Evolutionary conservation across 805 yeast species (phyloP), one percentile per base, ranked within the genome.

Genomic region (Nakazawaea wickerhamii): DNA sequence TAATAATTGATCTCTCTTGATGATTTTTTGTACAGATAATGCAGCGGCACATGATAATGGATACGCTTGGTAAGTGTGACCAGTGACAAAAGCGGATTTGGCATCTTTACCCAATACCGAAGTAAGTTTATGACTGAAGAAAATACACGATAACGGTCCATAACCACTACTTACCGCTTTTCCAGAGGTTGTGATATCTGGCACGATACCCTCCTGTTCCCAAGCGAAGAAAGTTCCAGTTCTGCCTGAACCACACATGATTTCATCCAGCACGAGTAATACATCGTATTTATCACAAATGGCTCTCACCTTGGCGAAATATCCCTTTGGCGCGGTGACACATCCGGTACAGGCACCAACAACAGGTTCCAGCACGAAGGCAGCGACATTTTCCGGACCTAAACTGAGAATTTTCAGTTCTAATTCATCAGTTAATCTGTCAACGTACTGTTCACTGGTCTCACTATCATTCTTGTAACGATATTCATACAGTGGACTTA

Each of bases 221-320:
- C 68, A 72, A 31, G 76, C 71, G 55, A 65, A 64, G 34, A 66
- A 61, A 22, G 62, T 63, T 27, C 78, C 77, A 44, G 65, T 55
- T 53, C 79, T 65, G 20, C 78, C 79, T 18, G 72, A 65, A 19
- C 79, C 79, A 51, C 75, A 72, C 77, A 73, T 72, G 27, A 73
- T 73, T 56, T 75, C 79, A 46, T 75, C 79, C 38, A 71, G 57
- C 51, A 70, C 57, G 41, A 74, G 55, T 25, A 73, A 54, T 25
- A 69, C 63, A 30, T 70, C 77, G 52, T 73, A 72, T 51, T 72
- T 73, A 55, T 70, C 68, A 52, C 77, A 70, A 23, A 75, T 52
- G 25, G 57, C 64, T 38, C 71, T 57, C 15, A 67, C 54, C 5
- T 71, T 75, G 36, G 64, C 66, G 44, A 70, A 57, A 50, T 71